Base-by-base conservation (phyloP, 495 filamentous ascomycete genomes). In the Penicillium nucicola region DNA sequence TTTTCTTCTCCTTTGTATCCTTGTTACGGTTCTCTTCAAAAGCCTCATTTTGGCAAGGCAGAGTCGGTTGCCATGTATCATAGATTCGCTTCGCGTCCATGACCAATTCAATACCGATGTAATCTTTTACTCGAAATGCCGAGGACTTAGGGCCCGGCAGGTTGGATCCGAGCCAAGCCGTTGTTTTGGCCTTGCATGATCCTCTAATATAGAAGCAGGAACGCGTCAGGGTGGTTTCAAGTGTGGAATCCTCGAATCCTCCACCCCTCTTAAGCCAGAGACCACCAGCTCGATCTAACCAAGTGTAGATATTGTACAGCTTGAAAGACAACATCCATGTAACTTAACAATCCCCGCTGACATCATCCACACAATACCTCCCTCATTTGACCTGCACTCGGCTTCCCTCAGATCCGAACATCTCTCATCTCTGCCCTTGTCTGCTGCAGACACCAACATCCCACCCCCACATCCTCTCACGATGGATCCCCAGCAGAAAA, bases 291-390 rank as follows among this genome's bases (percentile, higher is more conserved):
- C n/a, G n/a, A n/a, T n/a, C n/a, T n/a, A n/a, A 22, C 5, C 20
- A 22, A 22, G 20, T 22, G 20, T 22, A 22, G n/a, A n/a, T n/a
- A n/a, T n/a, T n/a, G n/a, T n/a, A n/a, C n/a, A n/a, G n/a, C n/a
- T n/a, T n/a, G n/a, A n/a, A n/a, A n/a, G n/a, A n/a, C n/a, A n/a
- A n/a, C n/a, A n/a, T n/a, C n/a, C n/a, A 6, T 23, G 22, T 23
- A 23, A 23, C 22, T 23, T 33, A 34, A 42, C 51, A 46, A 36
- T 41, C 50, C 47, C 53, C 59, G 65, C 69, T 72, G 69, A 72
- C 69, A 72, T 72, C 69, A 72, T 66, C 61, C 56, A 32, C 31
- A 20, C 33, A 48, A 54, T n/a, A n/a, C n/a, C n/a, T n/a, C 22
- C 12, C 13, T 20, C 18, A 39, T 39, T 14, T 7, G 6, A 39